Percentiles rank a stretch among this genome's conserved stretches.
These are phyloP conservation scores for Cerioporus squamosus DNA, from an alignment of 1,284 basidiomycete genomes.

Conservation along the genomic window DNA sequence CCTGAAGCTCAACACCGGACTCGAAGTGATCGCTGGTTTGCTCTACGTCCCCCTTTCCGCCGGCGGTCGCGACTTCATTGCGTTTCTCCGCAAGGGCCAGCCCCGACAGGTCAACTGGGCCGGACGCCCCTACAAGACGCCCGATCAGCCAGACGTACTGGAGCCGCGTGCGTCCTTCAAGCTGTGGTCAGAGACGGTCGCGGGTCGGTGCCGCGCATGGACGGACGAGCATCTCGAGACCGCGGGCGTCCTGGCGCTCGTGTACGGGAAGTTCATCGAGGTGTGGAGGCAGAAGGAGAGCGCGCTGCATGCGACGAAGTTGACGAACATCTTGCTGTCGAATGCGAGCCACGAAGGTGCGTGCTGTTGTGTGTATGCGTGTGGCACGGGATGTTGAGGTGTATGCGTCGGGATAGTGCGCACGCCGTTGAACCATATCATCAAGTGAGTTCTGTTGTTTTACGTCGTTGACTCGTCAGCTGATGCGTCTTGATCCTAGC, in stretches of 20 bases:
- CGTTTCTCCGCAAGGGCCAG: constrained; percentile 83
- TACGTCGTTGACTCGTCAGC: background rate
- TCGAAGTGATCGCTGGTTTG: constrained; percentile 80
- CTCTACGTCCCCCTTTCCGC: constrained; percentile 80
- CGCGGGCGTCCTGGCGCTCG: constrained; percentile 82
- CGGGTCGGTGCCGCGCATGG: constrained; percentile 78
- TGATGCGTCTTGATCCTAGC: constrained; percentile 41
- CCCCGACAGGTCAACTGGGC: constrained; percentile 78
- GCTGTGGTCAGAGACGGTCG: constrained; percentile 81
- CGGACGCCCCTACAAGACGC: constrained; percentile 71
- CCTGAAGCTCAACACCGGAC: constrained; percentile 66
- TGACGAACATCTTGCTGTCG: constrained; percentile 82
- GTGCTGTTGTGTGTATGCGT: constrained; percentile 18
- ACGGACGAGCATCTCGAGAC: constrained; percentile 90
- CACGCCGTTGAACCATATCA: constrained; percentile 78
- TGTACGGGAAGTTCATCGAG: constrained; percentile 88
- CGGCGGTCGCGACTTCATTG: constrained; percentile 80
- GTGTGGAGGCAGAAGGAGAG: constrained; percentile 90
- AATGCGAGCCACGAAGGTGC: constrained; percentile 88
- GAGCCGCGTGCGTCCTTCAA: constrained; percentile 86
- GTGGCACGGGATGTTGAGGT: background rate
- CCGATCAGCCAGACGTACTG: constrained; percentile 44
- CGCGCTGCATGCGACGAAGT: constrained; percentile 76
- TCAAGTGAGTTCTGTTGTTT: constrained; percentile 50
- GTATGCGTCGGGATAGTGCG: constrained; percentile 49